Base-by-base conservation (phyloP, 2,329 filamentous ascomycete genomes). In the Fusarium hostae region DNA sequence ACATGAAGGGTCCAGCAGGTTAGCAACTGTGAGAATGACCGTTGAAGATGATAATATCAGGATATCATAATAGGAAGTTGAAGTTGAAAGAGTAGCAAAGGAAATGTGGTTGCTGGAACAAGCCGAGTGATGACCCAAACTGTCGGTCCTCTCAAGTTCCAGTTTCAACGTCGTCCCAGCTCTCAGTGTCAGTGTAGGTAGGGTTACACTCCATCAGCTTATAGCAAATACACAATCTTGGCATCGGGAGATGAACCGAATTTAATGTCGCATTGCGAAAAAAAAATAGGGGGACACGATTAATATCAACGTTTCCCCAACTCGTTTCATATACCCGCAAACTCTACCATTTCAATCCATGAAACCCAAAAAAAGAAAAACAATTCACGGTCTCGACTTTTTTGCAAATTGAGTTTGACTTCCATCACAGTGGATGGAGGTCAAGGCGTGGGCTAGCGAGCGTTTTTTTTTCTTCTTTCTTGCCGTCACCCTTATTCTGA, bases 221-320 rank as follows among this genome's bases (percentile, higher is more conserved):
- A 35, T 48, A 48, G 22, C 11, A 62, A 56, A 43, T 24, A 47
- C 22, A 51, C 47, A 55, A 45, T 41, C 63, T 68, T 57, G 63
- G 35, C 59, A 43, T 15, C 54, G 18, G 59, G 41, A 63, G 28
- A 60, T 54, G 48, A 40, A 3, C 57, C 57, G 48, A 63, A 63
- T 50, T 30, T 28, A 62, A 59, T 70, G 60, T 58, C 59, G 41
- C 51, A 35, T 60, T 66, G 67, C 66, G 66, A 70, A 37, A 18
- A 51, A 51, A 26, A 34, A 57, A 56, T 54, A 47, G 52, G 56
- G 43, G 39, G 16, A 35, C 26, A 24, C 13, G 37, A 51, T 26
- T 26, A 50, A 44, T 44, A 30, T 11, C 18, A 57, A 16, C 6
- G 22, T 57, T 26, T 26, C 32, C 32, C 39, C 22, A 24, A n/a